Base-by-base conservation (phyloP, 2,329 filamentous ascomycete species). In the Trichoderma sp. region DNA sequence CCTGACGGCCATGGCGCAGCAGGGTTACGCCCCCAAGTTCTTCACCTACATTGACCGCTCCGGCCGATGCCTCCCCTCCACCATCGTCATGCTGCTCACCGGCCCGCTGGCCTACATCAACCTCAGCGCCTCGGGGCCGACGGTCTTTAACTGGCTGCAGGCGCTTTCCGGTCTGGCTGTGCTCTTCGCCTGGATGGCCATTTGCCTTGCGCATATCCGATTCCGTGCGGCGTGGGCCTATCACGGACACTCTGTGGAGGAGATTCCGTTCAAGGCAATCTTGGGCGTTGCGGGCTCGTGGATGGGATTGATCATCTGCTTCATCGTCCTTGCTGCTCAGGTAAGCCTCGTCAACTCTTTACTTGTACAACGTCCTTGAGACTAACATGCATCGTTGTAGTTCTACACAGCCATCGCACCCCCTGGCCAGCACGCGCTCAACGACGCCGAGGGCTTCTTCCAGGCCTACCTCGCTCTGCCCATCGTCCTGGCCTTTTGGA, bases 161-260 rank as follows among this genome's bases (percentile, higher is more conserved):
- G 84, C 87, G 6, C 78, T 90, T 14, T 88, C 86, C 3, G 87
- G 85, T 62, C 81, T 90, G 1, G 83, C 83, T 14, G 82, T 85
- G 26, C 80, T 90, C 51, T 89, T 89, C 74, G 85, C 86, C 17
- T 90, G 87, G 87, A 85, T 81, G 24, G 86, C 83, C 52, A 88
- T 90, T 70, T 88, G 86, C 73, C 73, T 87, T 19, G 82, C 85
- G 1, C 87, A 90, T 71, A 88, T 90, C 69, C 86, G 87, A n/a
- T 90, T 89, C 82, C 86, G 88, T 44, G 68, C 72, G 5, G 88
- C 86, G 0, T 90, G 87, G 87, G 74, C 73, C 24, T 72, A 76
- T 17, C 81, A 88, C 64, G 86, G 86, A 26, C 85, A 84, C 70
- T 81, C 79, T 2, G 73, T 88, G 4, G 85, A 89, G n/a, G 86